Base-by-base conservation (phyloP, 345 rosid genomes). In the Camelina laxa region DNA sequence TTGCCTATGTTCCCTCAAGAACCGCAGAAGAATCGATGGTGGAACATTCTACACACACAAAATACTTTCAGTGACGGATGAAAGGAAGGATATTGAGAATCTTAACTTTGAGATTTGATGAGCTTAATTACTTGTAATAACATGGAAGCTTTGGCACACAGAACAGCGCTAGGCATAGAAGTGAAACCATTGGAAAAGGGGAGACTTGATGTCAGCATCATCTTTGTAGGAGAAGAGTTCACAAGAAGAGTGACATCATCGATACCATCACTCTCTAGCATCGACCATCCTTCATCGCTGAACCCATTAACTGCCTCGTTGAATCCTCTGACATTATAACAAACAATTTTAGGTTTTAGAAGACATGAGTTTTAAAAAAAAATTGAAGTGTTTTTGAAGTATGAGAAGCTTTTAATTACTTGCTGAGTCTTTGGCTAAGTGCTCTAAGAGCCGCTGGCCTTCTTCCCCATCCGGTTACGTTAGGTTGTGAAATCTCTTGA, bases 71-170 rank as follows among this genome's bases (percentile, higher is more conserved):
- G 15, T 71, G 42, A 65, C 0, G 1, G 42, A 53, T 48, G 15
- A 20, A 21, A 21, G 57, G 3, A 9, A 69, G 14, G 8, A 76
- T 14, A 33, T 1, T 38, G 10, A 63, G 36, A 63, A 35, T 22
- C 3, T 41, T 21, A 62, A 68, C 4, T 39, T 21, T 24, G 3
- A 72, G n/a, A 72, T 31, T 13, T 38, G 15, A 62, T 27, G 65
- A 75, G 56, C 65, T 59, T 61, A 39, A 20, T 68, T 71, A 89
- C 99, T 89, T 92, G 97, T 71, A 95, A 80, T 56, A 92, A 84
- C 99, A 95, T 95, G 39, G 99, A 95, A 67, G 99, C 99, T 76
- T 92, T 95, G 63, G 97, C 99, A 69, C 97, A 90, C 35, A 92
- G 80, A 59, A 95, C 88, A 0, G 97, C 89, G 62, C 78, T 90